Percentiles rank a stretch among this genome's conserved stretches.
These are phyloP conservation scores for Heterococcus sp. DNA, from an alignment of 108 stramenopile species.

Conservation along the genomic window DNA sequence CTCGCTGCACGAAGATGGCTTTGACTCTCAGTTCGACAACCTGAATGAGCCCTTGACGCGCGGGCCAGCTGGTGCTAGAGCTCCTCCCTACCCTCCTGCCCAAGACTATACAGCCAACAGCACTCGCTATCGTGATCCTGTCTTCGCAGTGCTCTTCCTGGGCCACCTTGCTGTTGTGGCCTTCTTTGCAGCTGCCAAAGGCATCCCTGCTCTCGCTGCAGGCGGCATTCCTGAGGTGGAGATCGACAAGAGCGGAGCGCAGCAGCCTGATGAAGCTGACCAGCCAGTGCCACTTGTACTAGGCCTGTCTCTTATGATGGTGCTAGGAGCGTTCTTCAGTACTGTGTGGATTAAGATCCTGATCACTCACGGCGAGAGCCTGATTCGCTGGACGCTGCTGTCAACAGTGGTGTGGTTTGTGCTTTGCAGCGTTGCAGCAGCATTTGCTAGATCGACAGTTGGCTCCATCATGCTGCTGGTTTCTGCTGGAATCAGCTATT, in stretches of 20 bases:
- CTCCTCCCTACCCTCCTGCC: no score
- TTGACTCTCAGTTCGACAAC: no score
- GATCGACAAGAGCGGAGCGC: not conserved
- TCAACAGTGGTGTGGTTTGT: not conserved
- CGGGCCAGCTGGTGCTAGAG: no score
- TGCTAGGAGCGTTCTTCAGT: slow-evolving; percentile 2
- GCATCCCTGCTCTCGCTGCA: not conserved
- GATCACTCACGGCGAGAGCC: not conserved
- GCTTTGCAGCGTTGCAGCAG: not conserved
- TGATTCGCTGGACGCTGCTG: not conserved
- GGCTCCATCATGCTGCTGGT: not conserved
- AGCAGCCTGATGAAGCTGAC: no score
- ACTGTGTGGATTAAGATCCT: not conserved
- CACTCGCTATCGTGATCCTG: not conserved
- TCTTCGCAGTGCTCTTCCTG: not conserved
- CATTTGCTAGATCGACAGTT: not conserved
- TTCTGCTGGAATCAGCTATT: not conserved
- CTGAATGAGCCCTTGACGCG: no score
- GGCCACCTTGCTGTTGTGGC: not conserved
- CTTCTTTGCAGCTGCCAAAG: not conserved
- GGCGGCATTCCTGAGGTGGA: not conserved
- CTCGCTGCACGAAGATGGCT: no score
- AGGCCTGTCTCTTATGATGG: not conserved
- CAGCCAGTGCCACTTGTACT: no score
- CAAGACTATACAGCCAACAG: no score